Evolutionary conservation across 192 early-diverging fungal genomes (phyloP).

Genomic region (Coemansia sp.): DNA sequence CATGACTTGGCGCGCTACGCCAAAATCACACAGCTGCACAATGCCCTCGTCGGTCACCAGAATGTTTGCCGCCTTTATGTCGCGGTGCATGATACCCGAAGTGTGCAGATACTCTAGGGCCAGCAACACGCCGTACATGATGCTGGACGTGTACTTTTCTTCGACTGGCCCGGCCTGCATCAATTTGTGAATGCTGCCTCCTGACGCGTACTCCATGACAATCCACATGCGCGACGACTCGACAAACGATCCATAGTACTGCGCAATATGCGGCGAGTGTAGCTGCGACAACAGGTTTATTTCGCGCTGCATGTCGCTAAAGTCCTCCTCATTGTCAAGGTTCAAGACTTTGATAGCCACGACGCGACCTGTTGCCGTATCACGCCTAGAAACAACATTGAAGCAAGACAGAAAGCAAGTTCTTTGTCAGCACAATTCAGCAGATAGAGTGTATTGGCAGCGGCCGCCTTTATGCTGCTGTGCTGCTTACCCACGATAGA

Average conservation of each 20-base stretch:
- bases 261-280: slow-evolving; percentile 84
- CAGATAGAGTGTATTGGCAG: not conserved
- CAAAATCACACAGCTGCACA: slow-evolving; percentile 95
- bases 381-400: slow-evolving; percentile 22
- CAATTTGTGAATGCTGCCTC: slow-evolving; percentile 76
- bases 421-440: not conserved
- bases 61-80: slow-evolving; percentile 97
- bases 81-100: slow-evolving; percentile 91
- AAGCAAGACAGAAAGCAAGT: not conserved
- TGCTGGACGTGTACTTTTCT: slow-evolving; percentile 83
- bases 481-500: slow-evolving; percentile 45
- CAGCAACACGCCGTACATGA: slow-evolving; percentile 80
- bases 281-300: slow-evolving; percentile 85
- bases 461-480: not conserved
- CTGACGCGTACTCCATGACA: slow-evolving; percentile 96
- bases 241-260: slow-evolving; percentile 86
- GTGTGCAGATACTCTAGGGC: slow-evolving; percentile 93
- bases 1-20: slow-evolving; percentile 82
- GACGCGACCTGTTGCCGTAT: slow-evolving; percentile 69
- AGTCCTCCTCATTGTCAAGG: slow-evolving; percentile 94
- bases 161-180: slow-evolving; percentile 81
- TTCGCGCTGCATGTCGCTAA: slow-evolving; percentile 91
- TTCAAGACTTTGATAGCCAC: slow-evolving; percentile 98
- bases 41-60: slow-evolving; percentile 83
- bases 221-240: slow-evolving; percentile 95